Evolutionary conservation across 306 rosid genomes (phyloP).

Genomic region (Arachis hypogaea): DNA sequence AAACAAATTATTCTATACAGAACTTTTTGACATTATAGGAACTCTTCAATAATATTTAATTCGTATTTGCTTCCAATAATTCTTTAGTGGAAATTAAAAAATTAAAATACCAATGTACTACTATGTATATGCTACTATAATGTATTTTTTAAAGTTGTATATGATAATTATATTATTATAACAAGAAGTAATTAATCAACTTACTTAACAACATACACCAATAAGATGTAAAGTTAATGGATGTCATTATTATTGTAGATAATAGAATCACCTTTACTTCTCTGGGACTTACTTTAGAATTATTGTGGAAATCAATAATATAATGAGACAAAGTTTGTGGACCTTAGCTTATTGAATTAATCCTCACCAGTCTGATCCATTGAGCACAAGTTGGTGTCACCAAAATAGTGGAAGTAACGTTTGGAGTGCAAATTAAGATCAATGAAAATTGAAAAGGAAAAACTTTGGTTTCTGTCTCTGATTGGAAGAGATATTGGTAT

Average conservation of each 20-base stretch:
- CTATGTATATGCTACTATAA: not conserved
- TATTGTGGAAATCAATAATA: constrained; percentile 3
- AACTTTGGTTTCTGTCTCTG: constrained; percentile 24
- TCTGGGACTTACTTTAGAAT: constrained; percentile 20
- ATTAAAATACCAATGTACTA: too few relatives aligned
- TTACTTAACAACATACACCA: constrained; percentile 5
- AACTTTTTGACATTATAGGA: not conserved
- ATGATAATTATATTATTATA: not conserved
- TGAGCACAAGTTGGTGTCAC: constrained; percentile 38
- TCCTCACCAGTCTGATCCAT: constrained; percentile 24
- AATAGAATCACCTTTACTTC: constrained; percentile 4
- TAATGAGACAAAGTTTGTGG: constrained; percentile 40
- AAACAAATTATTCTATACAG: too few relatives aligned
- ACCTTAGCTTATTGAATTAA: constrained; percentile 37
- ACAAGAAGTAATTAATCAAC: not conserved
- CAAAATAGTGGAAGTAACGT: constrained; percentile 41
- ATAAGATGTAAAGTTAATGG: constrained; percentile 15
- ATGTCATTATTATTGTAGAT: constrained; percentile 30
- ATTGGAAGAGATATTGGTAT: constrained; percentile 47
- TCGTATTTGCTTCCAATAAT: not conserved
- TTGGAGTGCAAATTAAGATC: constrained; percentile 27
- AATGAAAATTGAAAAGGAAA: constrained; percentile 13
- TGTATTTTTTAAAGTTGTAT: not conserved
- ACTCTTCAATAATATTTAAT: not conserved
- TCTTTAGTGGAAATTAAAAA: not conserved